Base-by-base conservation (phyloP, 345 rosid species). In the Euphorbia peplus region DNA sequence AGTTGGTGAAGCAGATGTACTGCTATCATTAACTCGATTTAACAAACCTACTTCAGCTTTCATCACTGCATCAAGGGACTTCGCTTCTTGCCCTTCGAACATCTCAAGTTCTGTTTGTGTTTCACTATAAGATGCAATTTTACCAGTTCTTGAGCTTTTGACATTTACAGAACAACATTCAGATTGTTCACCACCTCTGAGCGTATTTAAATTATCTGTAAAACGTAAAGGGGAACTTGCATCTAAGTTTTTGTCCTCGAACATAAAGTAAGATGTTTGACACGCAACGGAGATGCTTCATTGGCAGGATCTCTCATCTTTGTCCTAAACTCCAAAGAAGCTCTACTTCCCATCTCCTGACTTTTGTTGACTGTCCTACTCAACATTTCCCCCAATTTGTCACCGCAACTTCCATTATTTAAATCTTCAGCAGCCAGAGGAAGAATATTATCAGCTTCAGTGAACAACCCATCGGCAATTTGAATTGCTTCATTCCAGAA, bases 401-500 rank as follows among this genome's bases (percentile, higher is more conserved):
- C 79, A 60, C 67, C 70, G 75, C 70, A 60, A 48, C 59, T 77
- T 71, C 69, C 78, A 63, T 55, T 60, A 66, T 60, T 65, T 28
- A 58, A 60, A 74, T 69, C 78, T 66, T 76, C 75, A 14, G 72
- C 81, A 68, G 53, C 70, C 37, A 62, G 35, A 66, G 60, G 59
- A 81, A 69, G 51, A 65, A 74, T 68, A 65, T 70, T 63, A 51
- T 78, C 79, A 60, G 71, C 53, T 76, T 80, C 85, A 64, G 70
- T 67, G 77, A 76, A 71, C 78, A 93, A 76, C 59, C 92, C 91
- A 83, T 93, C 98, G 78, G 95, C 98, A 78, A 93, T 73, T 77
- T 84, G 83, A 80, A 93, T 83, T 63, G 96, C 98, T 80, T 93
- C 98, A 82, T 83, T 85, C 98, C 98, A 93, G 77, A 93, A 93